A percentile compares a stretch with the other conserved stretches of the same genome.
These are phyloP conservation scores for Sclerotinia trifoliorum DNA, from an alignment of 2,329 filamentous ascomycete genomes.

Conservation along the genomic window DNA sequence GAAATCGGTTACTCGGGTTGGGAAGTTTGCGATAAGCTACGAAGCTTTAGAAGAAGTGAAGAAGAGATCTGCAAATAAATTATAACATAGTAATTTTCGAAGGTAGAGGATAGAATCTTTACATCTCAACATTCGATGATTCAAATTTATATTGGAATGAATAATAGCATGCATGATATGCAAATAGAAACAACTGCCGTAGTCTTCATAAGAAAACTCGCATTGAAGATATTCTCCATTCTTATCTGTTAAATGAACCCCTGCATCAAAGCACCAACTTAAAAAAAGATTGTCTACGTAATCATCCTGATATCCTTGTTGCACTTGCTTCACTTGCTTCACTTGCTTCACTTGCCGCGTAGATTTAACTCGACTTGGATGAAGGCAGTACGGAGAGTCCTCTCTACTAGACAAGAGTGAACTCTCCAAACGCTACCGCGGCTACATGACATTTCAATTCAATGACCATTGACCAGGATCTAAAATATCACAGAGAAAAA, in stretches of 20 bases:
- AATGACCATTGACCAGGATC: not conserved
- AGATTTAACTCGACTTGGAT: not conserved
- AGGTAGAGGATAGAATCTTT: too few species aligned
- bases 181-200: too few species aligned
- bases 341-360: conserved; percentile 5
- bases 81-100: too few species aligned
- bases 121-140: too few species aligned
- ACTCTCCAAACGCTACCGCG: not conserved
- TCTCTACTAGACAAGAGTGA: not conserved
- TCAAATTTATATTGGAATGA: too few species aligned
- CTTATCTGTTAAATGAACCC: not conserved
- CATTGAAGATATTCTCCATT: not conserved
- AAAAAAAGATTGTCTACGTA: conserved; percentile 3
- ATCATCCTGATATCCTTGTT: not conserved
- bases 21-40: not conserved
- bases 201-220: not conserved
- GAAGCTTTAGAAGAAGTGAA: too few species aligned
- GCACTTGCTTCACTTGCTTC: not conserved
- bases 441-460: conserved; percentile 4
- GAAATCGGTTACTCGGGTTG: not conserved
- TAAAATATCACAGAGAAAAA: not conserved
- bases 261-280: not conserved
- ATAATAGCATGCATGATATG: too few species aligned
- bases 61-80: too few species aligned
- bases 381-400: not conserved